Evolutionary conservation across 129 eudicot genomes (phyloP).

Genomic region (Pulicaria dysenterica): DNA sequence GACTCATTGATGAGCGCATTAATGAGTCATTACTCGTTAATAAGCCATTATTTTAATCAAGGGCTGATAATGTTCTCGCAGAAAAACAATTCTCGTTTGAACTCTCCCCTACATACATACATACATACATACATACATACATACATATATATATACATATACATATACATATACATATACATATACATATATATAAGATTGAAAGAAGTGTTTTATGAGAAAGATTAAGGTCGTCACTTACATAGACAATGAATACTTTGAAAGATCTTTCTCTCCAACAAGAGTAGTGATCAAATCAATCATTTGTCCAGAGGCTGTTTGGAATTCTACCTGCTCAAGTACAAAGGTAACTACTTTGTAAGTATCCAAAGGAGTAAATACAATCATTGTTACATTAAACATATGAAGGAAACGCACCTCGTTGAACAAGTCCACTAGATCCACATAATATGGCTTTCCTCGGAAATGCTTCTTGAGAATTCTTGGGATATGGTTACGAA

Average conservation of each 20-base stretch:
- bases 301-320: constrained; percentile 92
- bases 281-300: constrained; percentile 87
- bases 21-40: too few species aligned
- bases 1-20: too few species aligned
- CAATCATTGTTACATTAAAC: constrained; percentile 5
- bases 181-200: background rate
- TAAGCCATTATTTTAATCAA: too few species aligned
- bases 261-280: constrained; percentile 85
- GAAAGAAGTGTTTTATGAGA: background rate
- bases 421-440: constrained; percentile 77
- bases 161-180: too few species aligned
- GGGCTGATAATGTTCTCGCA: too few species aligned
- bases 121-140: too few species aligned
- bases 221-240: constrained; percentile 35
- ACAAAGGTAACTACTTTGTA: constrained; percentile 18
- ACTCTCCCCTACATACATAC: background rate
- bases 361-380: constrained; percentile 7
- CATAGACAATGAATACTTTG: constrained; percentile 78
- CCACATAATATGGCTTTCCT: constrained; percentile 74
- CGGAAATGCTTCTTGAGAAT: constrained; percentile 83
- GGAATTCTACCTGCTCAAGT: constrained; percentile 73
- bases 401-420: constrained; percentile 53
- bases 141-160: too few species aligned
- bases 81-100: too few species aligned
- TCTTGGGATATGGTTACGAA: constrained; percentile 86